Evolutionary conservation across 371 early-diverging fungal genomes (phyloP).

Genomic region (Catenaria anguillulae): DNA sequence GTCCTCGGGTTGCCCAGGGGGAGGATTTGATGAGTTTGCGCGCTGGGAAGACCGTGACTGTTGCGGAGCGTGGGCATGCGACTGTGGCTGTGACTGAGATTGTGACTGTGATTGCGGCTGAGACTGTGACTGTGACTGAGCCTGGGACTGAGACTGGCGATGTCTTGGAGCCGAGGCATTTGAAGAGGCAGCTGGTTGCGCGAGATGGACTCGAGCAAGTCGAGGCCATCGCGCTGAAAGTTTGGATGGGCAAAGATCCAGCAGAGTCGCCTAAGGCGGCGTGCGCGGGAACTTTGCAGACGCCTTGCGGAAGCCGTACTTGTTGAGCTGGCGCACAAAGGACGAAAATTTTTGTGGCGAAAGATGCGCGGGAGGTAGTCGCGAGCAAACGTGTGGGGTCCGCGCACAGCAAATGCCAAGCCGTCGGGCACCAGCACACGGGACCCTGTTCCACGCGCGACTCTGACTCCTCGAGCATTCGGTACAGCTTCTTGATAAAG

Average conservation of each 20-base stretch:
- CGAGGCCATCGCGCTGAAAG: constrained; percentile 58
- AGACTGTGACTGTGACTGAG: too few relatives aligned
- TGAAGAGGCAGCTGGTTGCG: too few relatives aligned
- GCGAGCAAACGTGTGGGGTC: constrained; percentile 61
- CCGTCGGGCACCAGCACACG: constrained; percentile 70
- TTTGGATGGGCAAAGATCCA: constrained; percentile 87
- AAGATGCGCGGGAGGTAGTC: constrained; percentile 63
- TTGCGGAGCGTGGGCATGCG: too few relatives aligned
- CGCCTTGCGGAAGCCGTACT: constrained; percentile 58
- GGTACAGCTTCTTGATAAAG: constrained; percentile 1
- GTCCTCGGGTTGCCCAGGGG: too few relatives aligned
- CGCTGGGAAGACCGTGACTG: too few relatives aligned
- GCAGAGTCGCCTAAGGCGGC: constrained; percentile 65
- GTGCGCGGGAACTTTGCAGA: constrained; percentile 70
- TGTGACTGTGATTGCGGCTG: too few relatives aligned
- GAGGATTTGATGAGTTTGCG: too few relatives aligned
- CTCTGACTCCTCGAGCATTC: constrained; percentile 68
- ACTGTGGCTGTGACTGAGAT: too few relatives aligned
- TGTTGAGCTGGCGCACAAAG: constrained; percentile 74
- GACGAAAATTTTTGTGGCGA: constrained; percentile 72
- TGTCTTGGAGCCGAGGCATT: too few relatives aligned
- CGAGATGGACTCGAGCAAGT: constrained; percentile 69
- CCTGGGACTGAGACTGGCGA: too few relatives aligned
- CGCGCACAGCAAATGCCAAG: constrained; percentile 72
- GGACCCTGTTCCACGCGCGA: too few relatives aligned